Evolutionary conservation across 139 green algal genomes (phyloP).

Genomic region (Coelastrella sp.): DNA sequence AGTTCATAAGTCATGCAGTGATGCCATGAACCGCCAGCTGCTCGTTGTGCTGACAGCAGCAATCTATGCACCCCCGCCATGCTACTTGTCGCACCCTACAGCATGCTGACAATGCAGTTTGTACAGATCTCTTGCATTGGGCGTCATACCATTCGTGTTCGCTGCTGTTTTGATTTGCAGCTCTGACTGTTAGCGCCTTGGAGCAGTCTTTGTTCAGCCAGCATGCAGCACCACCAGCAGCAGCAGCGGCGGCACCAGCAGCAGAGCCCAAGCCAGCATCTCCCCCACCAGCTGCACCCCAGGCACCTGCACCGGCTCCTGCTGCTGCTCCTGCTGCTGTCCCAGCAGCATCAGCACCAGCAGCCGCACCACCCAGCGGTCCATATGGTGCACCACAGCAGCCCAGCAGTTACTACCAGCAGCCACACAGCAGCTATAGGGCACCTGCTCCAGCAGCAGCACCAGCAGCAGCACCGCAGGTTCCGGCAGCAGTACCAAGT

Average conservation of each 20-base stretch:
- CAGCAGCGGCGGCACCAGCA: conserved; percentile 21
- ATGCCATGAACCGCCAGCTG: too few species aligned
- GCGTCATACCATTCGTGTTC: background rate
- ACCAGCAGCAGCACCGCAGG: background rate
- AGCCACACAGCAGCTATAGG: conserved; percentile 43
- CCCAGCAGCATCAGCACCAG: background rate
- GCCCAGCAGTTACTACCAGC: conserved; percentile 42
- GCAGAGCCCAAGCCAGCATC: conserved; percentile 8
- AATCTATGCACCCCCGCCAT: too few species aligned
- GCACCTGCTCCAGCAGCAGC: background rate
- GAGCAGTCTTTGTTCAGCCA: conserved; percentile 44
- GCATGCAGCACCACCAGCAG: conserved; percentile 27
- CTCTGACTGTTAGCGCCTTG: conserved; percentile 17
- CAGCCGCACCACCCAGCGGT: background rate
- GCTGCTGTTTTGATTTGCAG: background rate
- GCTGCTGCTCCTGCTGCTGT: conserved; percentile 5
- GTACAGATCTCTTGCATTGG: background rate
- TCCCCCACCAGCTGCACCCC: background rate
- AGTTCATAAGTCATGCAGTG: too few species aligned
- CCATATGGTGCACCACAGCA: background rate
- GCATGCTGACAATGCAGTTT: background rate
- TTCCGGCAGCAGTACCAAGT: background rate
- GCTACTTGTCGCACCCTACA: too few species aligned
- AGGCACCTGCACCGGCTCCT: background rate
- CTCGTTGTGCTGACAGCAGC: too few species aligned